Evolutionary conservation across 306 rosid genomes (phyloP), one percentile per base, ranked within the genome.

Genomic region (Inga leiocalycina): DNA sequence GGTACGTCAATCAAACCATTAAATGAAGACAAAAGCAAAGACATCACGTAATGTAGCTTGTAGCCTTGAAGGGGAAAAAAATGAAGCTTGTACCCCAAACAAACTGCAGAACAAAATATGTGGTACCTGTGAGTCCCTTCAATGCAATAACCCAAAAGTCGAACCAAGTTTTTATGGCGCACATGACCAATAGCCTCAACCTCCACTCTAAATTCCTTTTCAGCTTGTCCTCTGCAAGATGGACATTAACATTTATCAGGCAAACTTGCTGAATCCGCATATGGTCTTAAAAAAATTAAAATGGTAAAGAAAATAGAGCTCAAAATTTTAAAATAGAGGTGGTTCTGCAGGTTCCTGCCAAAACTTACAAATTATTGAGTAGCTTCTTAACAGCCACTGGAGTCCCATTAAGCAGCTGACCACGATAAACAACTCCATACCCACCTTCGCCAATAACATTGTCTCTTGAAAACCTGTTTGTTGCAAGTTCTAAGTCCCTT

Each of bases 171-270:
- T 87, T 94, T 94, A 78, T 94, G 98, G 75, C 98, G 88, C 67
- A 94, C 95, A 46, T 94, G 97, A 70, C 98, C 97, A 59, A 94
- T 91, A 39, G 98, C 98, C 87, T 92, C 98, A 81, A 91, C 98
- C 88, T 92, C 98, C 84, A 86, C 94, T 79, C 88, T 89, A 76
- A 91, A 91, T 83, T 91, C 93, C 87, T 87, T 86, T 79, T 94
- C 97, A 24, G 98, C 98, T 85, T 94, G 97, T 83, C 98, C 95
- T 73, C 97, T 94, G 80, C 81, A 82, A 57, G 80, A 81, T 56
- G 75, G 32, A 22, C 51, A 66, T 66, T 46, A 80, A 80, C 16
- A 76, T 68, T 56, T 54, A 72, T 19, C 71, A 71, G 61, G 51
- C 30, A 48, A 83, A 79, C 27, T 20, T 61, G 61, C 64, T 17